These are phyloP conservation scores for Dryadomyces quercivorus DNA, from an alignment of 2,329 filamentous ascomycete species.

Conservation along the genomic window DNA sequence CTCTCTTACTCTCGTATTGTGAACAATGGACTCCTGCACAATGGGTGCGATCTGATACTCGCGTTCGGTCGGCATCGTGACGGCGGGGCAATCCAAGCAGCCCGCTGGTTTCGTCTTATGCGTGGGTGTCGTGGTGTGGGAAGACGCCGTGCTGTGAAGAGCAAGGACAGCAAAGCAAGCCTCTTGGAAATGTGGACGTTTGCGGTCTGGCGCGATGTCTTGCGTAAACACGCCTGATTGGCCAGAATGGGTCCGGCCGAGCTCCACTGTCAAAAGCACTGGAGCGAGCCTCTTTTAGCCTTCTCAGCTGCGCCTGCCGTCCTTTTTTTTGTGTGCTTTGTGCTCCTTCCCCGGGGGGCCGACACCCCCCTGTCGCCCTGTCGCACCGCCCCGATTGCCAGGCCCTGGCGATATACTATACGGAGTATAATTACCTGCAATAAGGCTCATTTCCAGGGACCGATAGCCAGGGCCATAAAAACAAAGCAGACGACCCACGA, in stretches of 20 bases:
- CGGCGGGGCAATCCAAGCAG: neutral
- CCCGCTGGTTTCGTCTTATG: neutral
- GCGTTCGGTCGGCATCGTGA: conserved; percentile 54
- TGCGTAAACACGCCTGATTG: neutral
- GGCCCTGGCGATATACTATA: neutral
- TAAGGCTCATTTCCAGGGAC: neutral
- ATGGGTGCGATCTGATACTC: conserved; percentile 65
- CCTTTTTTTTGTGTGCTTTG: neutral
- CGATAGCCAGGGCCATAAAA: neutral
- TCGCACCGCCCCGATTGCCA: too few species aligned
- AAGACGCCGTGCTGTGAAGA: too few species aligned
- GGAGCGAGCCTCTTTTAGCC: neutral
- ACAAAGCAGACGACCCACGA: neutral
- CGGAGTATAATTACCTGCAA: neutral
- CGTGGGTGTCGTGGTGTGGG: neutral
- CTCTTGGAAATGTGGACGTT: neutral
- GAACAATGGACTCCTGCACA: conserved; percentile 65
- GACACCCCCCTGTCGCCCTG: too few species aligned
- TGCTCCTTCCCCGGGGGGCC: too few species aligned
- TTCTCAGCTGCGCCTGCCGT: neutral
- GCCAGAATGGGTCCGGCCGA: neutral
- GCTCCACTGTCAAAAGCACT: neutral
- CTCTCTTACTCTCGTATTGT: conserved; percentile 56
- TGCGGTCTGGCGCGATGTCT: neutral
- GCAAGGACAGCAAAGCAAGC: neutral